Percentiles rank a stretch among this genome's conserved stretches.
These are phyloP conservation scores for Silene vulgaris DNA, from an alignment of 179 eudicot genomes.

Conservation along the genomic window DNA sequence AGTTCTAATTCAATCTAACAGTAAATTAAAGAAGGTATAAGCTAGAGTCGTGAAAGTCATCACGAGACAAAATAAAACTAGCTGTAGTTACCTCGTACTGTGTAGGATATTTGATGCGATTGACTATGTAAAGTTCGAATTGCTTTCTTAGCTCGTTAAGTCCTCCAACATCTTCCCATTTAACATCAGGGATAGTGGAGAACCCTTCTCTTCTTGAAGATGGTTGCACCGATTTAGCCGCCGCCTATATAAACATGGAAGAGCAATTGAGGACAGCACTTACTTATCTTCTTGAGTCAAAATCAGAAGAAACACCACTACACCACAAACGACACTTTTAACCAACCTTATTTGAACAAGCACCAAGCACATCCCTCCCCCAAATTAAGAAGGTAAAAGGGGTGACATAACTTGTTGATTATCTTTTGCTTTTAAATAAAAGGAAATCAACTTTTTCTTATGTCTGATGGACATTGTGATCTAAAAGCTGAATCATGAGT, in stretches of 20 bases:
- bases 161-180: constrained; percentile 93
- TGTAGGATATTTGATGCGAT: constrained; percentile 63
- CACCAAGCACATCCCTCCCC: too few species aligned
- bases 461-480: background rate
- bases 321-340: background rate
- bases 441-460: background rate
- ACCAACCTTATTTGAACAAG: background rate
- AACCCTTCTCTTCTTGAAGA: constrained; percentile 93
- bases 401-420: background rate
- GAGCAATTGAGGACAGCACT: background rate
- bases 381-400: too few species aligned
- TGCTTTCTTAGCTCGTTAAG: constrained; percentile 54
- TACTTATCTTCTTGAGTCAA: background rate
- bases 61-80: background rate
- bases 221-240: constrained; percentile 77
- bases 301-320: background rate
- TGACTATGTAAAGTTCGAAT: constrained; percentile 60
- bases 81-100: constrained; percentile 48
- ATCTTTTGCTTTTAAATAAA: background rate
- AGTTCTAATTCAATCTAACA: background rate
- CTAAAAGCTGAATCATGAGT: background rate
- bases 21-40: background rate
- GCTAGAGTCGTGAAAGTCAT: background rate
- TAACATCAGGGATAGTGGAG: constrained; percentile 64
- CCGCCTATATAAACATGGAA: constrained; percentile 46